These are phyloP conservation scores for Penicillium roqueforti DNA, from an alignment of 495 filamentous ascomycete genomes.

Conservation along the genomic window DNA sequence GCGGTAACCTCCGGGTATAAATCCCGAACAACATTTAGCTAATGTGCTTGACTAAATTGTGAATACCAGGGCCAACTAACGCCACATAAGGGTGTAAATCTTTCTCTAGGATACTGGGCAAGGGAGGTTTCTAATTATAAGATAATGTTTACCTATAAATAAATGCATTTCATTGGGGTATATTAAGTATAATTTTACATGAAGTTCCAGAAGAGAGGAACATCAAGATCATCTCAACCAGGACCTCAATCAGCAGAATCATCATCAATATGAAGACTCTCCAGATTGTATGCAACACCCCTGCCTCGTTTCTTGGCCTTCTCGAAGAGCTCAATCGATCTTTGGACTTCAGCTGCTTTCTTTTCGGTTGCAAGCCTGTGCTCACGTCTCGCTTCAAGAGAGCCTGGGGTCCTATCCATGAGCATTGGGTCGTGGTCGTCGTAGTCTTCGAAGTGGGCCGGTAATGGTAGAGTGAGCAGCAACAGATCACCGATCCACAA, in stretches of 20 bases:
- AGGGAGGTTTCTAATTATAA: too few relatives aligned
- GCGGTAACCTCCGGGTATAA: background rate
- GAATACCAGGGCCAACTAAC: background rate
- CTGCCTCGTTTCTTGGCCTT: constrained; percentile 33
- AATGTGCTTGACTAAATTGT: background rate
- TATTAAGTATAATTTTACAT: constrained; percentile 3
- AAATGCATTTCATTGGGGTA: background rate
- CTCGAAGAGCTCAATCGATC: constrained; percentile 34
- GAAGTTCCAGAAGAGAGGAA: background rate
- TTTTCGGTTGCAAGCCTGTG: constrained; percentile 34
- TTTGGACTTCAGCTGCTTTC: constrained; percentile 28
- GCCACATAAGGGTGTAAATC: background rate
- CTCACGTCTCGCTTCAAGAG: constrained; percentile 29
- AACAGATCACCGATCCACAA: constrained; percentile 65
- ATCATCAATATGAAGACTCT: constrained; percentile 33
- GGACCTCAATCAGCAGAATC: constrained; percentile 25
- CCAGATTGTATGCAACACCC: constrained; percentile 32
- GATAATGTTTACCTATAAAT: too few relatives aligned
- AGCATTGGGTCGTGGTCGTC: constrained; percentile 21
- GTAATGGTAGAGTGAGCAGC: constrained; percentile 27
- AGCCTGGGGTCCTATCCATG: constrained; percentile 21
- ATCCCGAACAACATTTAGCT: background rate
- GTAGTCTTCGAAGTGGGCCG: constrained; percentile 9
- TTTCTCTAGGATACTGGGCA: background rate
- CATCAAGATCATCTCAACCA: constrained; percentile 17